Evolutionary conservation across 2,329 filamentous ascomycete species (phyloP).

Genomic region (Seiridium unicorne): DNA sequence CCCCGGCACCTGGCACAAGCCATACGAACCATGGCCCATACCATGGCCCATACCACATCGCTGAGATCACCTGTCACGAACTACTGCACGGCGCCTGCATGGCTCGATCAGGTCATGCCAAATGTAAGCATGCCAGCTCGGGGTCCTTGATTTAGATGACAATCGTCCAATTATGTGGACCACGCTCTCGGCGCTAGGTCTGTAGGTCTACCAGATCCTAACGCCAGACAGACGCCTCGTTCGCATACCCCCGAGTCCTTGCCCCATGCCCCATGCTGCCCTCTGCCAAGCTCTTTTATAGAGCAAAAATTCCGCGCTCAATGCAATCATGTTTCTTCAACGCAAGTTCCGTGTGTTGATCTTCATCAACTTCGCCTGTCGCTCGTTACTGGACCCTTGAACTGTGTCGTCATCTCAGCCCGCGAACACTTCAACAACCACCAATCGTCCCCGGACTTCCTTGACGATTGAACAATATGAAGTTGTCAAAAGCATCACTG

Average conservation of each 20-base stretch:
- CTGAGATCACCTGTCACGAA: constrained; percentile 1
- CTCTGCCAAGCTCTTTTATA: neutral
- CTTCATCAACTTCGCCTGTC: constrained; percentile 1
- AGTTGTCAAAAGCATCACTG: neutral
- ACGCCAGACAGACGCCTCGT: neutral
- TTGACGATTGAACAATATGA: neutral
- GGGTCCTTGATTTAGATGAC: neutral
- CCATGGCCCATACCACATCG: neutral
- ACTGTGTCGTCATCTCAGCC: neutral
- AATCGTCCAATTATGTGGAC: constrained; percentile 4
- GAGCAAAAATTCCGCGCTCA: neutral
- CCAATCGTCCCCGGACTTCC: neutral
- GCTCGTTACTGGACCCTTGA: neutral
- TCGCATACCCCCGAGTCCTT: neutral
- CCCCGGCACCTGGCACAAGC: neutral
- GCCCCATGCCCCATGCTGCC: neutral
- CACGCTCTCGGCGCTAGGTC: neutral
- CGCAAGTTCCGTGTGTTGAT: neutral
- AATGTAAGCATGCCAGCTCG: neutral
- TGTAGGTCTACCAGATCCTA: neutral
- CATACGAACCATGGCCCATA: neutral
- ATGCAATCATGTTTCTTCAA: neutral
- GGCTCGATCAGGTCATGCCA: neutral
- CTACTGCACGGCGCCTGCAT: constrained; percentile 1
- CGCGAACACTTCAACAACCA: neutral